These are phyloP conservation scores for Coemansia sp. DNA, from an alignment of 192 early-diverging fungal genomes.

Conservation along the genomic window DNA sequence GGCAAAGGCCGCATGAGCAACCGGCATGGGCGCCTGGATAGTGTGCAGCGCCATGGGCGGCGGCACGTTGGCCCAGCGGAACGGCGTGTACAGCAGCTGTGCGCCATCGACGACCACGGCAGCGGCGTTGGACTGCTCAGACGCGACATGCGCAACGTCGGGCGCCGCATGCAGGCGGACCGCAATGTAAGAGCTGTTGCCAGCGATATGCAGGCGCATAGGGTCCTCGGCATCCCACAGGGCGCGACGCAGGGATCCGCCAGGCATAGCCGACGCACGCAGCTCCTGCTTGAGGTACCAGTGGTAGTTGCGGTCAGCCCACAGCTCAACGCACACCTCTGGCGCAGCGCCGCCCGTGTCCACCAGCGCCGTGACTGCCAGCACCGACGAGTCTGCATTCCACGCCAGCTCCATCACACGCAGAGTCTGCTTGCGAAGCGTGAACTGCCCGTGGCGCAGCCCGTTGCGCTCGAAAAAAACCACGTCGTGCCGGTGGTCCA, in stretches of 20 bases:
- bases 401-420: conserved; percentile 61
- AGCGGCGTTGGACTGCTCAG: conserved; percentile 37
- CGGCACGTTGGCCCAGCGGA: conserved; percentile 80
- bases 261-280: conserved; percentile 23
- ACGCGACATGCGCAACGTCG: conserved; percentile 20
- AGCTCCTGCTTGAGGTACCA: conserved; percentile 96
- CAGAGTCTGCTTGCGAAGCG: conserved; percentile 59
- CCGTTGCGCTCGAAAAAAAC: conserved; percentile 97
- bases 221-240: conserved; percentile 85
- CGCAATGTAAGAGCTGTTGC: conserved; percentile 14
- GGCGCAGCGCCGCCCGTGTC: conserved; percentile 18
- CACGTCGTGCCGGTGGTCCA: conserved; percentile 82
- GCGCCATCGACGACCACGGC: conserved; percentile 82
- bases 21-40: conserved; percentile 5
- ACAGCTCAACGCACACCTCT: conserved; percentile 74
- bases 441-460: conserved; percentile 90
- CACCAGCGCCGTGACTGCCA: conserved; percentile 70
- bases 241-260: not conserved
- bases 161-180: conserved; percentile 23
- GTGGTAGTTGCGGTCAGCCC: conserved; percentile 94
- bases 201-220: conserved; percentile 63
- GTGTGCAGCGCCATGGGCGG: conserved; percentile 84
- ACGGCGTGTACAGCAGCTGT: conserved; percentile 48
- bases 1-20: conserved; percentile 67
- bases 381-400: conserved; percentile 88